Evolutionary conservation across 2,329 filamentous ascomycete genomes (phyloP).

Genomic region (Rutstroemia sp.): DNA sequence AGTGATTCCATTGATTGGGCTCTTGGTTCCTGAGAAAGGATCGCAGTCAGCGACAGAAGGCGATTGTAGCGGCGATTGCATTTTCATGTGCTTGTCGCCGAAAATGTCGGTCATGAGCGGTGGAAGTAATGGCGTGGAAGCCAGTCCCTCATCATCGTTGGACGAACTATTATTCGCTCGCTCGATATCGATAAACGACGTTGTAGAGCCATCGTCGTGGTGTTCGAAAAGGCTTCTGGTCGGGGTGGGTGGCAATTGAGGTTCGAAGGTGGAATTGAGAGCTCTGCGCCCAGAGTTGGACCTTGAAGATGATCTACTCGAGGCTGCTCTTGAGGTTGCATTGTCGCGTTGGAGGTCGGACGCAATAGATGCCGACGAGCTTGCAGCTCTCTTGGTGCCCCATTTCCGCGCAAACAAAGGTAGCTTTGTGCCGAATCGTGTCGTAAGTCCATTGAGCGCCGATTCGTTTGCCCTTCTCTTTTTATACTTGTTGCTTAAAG

Average conservation of each 20-base stretch:
- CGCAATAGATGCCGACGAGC: slow-evolving; percentile 13
- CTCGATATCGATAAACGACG: slow-evolving; percentile 42
- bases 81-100: slow-evolving; percentile 44
- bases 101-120: slow-evolving; percentile 58
- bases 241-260: slow-evolving; percentile 52
- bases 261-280: slow-evolving; percentile 39
- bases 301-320: slow-evolving; percentile 72
- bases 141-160: slow-evolving; percentile 53
- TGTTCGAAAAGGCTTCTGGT: slow-evolving; percentile 56
- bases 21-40: slow-evolving; percentile 34
- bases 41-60: slow-evolving; percentile 60
- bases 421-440: slow-evolving; percentile 56
- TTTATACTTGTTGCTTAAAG: slow-evolving; percentile 41
- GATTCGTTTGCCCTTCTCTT: slow-evolving; percentile 53
- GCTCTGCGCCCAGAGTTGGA: slow-evolving; percentile 50
- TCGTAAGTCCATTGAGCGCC: slow-evolving; percentile 53
- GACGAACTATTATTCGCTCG: slow-evolving; percentile 42
- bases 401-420: slow-evolving; percentile 47
- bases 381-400: slow-evolving; percentile 40
- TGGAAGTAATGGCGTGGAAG: slow-evolving; percentile 78
- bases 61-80: slow-evolving; percentile 79
- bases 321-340: slow-evolving; percentile 50
- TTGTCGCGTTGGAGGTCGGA: slow-evolving; percentile 21
- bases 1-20: slow-evolving; percentile 35
- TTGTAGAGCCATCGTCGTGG: slow-evolving; percentile 39